Base-by-base conservation (phyloP, 2,329 filamentous ascomycete species). In the Thermomyces lanuginosus region DNA sequence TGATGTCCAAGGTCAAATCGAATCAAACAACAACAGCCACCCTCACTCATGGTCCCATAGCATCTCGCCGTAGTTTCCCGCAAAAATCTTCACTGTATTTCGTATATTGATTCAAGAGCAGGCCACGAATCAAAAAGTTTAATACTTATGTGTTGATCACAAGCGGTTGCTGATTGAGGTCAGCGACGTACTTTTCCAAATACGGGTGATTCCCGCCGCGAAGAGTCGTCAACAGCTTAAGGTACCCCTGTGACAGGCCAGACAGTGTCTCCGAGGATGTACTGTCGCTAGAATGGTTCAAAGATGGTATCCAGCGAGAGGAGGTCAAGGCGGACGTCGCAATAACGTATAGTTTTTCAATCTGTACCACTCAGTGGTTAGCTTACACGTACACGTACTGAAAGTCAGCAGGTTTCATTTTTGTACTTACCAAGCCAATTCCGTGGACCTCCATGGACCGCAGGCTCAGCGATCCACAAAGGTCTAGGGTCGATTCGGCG, bases 391-490 rank as follows among this genome's bases (percentile, higher is more conserved):
- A 8, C 9, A 3, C 22, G 8, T 4, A 14, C 5, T 14, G 11
- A 8, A 16, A 27, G n/a, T 6, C 5, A 3, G 6, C 9, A 2
- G 14, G 19, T 7, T n/a, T n/a, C n/a, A n/a, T n/a, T 5, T 5
- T 12, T 6, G 10, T 21, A 42, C 44, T 39, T 37, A 53, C 49
- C 41, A 45, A 30, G 28, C 48, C 55, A 17, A 57, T 49, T 3
- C 55, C 55, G 31, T 58, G 54, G 0, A 53, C 49, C 30, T 59
- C 56, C 49, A 58, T 53, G 2, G 56, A 49, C 29, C 48, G 40
- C 26, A 48, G 36, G 10, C 44, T 36, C 14, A 52, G 28, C 9
- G 43, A 41, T 18, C 40, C 41, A 29, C 51, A 56, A 16, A 49
- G 38, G 19, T 45, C 37, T 4, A 58, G 32, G 2, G 54, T 43